Base-by-base conservation (phyloP, 805 yeast species). In the Saturnispora silvae region DNA sequence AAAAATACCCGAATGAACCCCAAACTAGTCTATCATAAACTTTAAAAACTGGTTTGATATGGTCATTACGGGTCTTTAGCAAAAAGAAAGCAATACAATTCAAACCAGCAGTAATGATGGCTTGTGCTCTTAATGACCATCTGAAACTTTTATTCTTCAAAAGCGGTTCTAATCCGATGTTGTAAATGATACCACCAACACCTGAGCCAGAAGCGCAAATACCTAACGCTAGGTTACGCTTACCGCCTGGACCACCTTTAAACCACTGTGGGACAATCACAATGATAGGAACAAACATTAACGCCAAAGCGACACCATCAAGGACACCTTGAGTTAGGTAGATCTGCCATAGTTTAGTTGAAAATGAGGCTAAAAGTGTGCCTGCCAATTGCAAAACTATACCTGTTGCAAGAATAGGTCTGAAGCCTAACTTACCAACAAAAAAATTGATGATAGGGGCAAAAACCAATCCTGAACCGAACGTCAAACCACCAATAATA, bases 191-290 rank as follows among this genome's bases (percentile, higher is more conserved):
- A 15, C 78, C 78, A 15, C 77, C 77, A 18, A 61, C 40, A 9
- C 77, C 77, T 5, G 73, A 64, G 0, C 77, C 78, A 7, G 72
- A 62, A 2, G 71, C 60, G 2, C 67, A 59, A 4, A 72, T 19
- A 3, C 74, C 72, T 33, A 60, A 48, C 2, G 74, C 75, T n/a
- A 67, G 50, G 20, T 77, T 77, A 45, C 87, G 63, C 41, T 61
- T 75, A 45, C 71, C 76, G 31, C 49, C 48, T 10, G 48, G 46
- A 7, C 49, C 49, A 32, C 49, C 49, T 42, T 54, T 45, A 52
- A 81, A 81, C 80, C 82, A 81, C 38, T 75, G 82, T 0, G 86
- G 85, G 18, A 81, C 48, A 13, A 79, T 56, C 2, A 75, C 65
- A 15, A 75, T 58, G 3, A 72, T 75, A 1, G 89, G 80, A 3